These are phyloP conservation scores for Cercospora sojina DNA, from an alignment of 2,329 filamentous ascomycete species.

Conservation along the genomic window DNA sequence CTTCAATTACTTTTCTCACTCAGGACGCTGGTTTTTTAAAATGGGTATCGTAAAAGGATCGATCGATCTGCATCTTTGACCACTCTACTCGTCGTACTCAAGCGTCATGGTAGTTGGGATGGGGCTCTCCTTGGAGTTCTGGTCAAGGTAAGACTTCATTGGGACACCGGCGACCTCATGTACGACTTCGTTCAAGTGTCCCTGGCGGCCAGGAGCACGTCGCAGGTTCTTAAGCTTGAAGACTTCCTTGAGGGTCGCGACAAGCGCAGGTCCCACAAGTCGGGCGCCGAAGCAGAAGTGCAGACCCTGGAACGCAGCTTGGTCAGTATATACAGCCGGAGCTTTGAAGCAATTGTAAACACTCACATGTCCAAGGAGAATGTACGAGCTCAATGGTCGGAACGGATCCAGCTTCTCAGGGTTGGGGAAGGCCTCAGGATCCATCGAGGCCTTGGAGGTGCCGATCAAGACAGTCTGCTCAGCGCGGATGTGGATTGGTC, in stretches of 20 bases:
- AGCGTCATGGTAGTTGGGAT: slow-evolving; percentile 47
- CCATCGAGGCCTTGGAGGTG: slow-evolving; percentile 47
- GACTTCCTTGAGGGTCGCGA: slow-evolving; percentile 46
- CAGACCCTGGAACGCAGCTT: slow-evolving; percentile 34
- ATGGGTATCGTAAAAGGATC: not conserved
- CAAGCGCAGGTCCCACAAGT: slow-evolving; percentile 43
- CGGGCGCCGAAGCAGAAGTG: slow-evolving; percentile 45
- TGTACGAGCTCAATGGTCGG: slow-evolving; percentile 43
- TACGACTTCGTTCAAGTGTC: slow-evolving; percentile 46
- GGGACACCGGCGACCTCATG: slow-evolving; percentile 50
- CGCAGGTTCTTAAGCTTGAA: slow-evolving; percentile 48
- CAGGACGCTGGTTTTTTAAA: not conserved
- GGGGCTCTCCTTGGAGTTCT: slow-evolving; percentile 48
- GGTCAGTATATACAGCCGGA: not conserved
- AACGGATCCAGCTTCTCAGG: slow-evolving; percentile 47
- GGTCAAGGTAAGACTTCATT: slow-evolving; percentile 52
- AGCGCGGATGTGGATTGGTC: slow-evolving; percentile 48
- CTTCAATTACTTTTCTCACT: not conserved
- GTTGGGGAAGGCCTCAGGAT: slow-evolving; percentile 43
- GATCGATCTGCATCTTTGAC: not conserved
- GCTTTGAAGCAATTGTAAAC: not conserved
- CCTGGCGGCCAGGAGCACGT: slow-evolving; percentile 40
- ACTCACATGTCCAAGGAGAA: slow-evolving; percentile 37
- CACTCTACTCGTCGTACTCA: slow-evolving; percentile 42
- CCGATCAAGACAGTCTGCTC: slow-evolving; percentile 47